Evolutionary conservation across 1,284 basidiomycete species (phyloP).

Genomic region (Sutorius eximius): DNA sequence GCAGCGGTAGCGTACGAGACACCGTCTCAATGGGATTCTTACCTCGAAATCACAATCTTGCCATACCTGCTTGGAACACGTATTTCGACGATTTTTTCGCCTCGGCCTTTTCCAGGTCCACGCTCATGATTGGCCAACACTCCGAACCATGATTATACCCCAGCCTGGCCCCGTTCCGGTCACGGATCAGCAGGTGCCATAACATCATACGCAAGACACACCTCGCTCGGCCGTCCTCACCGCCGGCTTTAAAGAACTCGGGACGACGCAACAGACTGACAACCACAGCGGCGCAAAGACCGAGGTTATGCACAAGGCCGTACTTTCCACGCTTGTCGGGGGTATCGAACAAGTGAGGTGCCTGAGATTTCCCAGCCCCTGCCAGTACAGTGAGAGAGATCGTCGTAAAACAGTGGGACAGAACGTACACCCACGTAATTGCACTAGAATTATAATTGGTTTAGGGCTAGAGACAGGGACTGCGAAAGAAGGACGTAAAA

Average conservation of each 20-base stretch:
- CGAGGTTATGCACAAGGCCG: slow-evolving; percentile 80
- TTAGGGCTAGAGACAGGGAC: neutral
- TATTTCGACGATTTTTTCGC: slow-evolving; percentile 52
- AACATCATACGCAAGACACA: slow-evolving; percentile 26
- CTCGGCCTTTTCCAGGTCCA: slow-evolving; percentile 72
- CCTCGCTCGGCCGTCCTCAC: slow-evolving; percentile 64
- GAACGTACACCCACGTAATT: slow-evolving; percentile 63
- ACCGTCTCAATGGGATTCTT: neutral
- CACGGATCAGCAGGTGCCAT: neutral
- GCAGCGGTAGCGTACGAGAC: neutral
- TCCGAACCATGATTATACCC: slow-evolving; percentile 79
- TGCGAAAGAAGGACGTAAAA: slow-evolving; percentile 10
- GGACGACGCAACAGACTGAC: slow-evolving; percentile 70
- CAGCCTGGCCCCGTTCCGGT: slow-evolving; percentile 43
- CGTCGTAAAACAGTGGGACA: neutral
- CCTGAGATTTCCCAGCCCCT: slow-evolving; percentile 82
- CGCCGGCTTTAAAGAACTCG: slow-evolving; percentile 63
- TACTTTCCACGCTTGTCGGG: slow-evolving; percentile 69
- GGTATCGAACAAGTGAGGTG: slow-evolving; percentile 62
- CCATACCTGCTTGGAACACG: slow-evolving; percentile 26
- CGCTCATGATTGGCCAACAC: slow-evolving; percentile 57
- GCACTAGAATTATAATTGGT: slow-evolving; percentile 45
- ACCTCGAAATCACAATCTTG: slow-evolving; percentile 33
- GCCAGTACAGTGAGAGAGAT: neutral
- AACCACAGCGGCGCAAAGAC: slow-evolving; percentile 73